Evolutionary conservation across 2,329 filamentous ascomycete genomes (phyloP), one percentile per base, ranked within the genome.

Genomic region (Aspergillus pseudotamarii): DNA sequence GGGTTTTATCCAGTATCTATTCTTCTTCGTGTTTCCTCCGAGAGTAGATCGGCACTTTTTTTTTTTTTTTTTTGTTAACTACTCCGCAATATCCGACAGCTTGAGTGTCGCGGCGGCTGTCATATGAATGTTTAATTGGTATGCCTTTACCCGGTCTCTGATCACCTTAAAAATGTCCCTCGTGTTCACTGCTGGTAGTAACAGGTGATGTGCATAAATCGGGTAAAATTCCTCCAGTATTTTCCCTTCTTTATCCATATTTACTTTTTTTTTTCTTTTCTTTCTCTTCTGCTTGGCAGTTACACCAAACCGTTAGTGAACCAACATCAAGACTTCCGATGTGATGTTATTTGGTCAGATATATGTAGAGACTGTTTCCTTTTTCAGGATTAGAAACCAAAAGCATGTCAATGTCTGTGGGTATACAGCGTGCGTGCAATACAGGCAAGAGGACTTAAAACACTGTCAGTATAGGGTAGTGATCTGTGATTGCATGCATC

Each of bases 111-210:
- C 26, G 16, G 58, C 48, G 16, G 48, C 48, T 41, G 48, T 59
- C 58, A 59, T 59, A 50, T 50, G 57, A 41, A 36, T 14, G 30
- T n/a, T n/a, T 6, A 59, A 12, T 41, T 43, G 26, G 36, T 59
- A 59, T 41, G 23, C 6, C 32, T 38, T 36, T 41, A 55, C 12
- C 34, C 21, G 4, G 30, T 38, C 16, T 23, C n/a, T 38, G n/a
- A 54, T 21, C 16, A 36, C 16, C 30, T 34, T 9, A 6, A 28
- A 26, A 26, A 50, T 46, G n/a, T 21, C 14, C 12, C 46, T 30
- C 46, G 46, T 50, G 48, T 32, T 51, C 19, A 51, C 30, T 32
- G 48, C 16, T 32, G 48, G 48, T 21, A 16, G 48, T 19, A 51
- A 14, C 48, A 51, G 46, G 46, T 48, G 45, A 50, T 50, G 28